Conservation (phyloP, 1,139 yeast genomes). For the Hyphopichia burtonii region DNA sequence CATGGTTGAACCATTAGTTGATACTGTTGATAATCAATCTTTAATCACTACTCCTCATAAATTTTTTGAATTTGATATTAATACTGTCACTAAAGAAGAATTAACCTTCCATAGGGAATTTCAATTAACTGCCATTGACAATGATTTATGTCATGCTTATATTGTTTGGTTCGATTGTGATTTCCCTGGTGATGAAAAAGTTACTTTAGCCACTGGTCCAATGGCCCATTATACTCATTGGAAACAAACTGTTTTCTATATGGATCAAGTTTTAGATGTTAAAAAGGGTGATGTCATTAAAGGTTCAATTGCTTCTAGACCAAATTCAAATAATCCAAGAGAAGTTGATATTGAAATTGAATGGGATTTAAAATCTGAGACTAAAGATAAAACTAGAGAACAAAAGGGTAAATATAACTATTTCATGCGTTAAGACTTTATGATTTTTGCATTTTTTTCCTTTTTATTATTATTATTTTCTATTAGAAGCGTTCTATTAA, state of each 20-base stretch:
- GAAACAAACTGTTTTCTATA: slow-evolving; percentile 96
- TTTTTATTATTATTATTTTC: background rate
- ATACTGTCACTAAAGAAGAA: slow-evolving; percentile 82
- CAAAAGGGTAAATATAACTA: slow-evolving; percentile 59
- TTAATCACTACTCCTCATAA: slow-evolving; percentile 70
- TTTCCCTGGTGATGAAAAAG: slow-evolving; percentile 65
- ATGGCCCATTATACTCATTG: slow-evolving; percentile 84
- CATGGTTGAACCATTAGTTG: slow-evolving; percentile 92
- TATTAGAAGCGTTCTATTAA: background rate
- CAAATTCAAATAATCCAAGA: slow-evolving; percentile 78
- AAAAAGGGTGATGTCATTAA: slow-evolving; percentile 73
- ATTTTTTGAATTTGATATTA: slow-evolving; percentile 81
- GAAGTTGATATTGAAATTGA: slow-evolving; percentile 70
- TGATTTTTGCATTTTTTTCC: background rate
- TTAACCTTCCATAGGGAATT: slow-evolving; percentile 72
- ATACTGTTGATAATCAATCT: slow-evolving; percentile 80
- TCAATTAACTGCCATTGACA: slow-evolving; percentile 68
- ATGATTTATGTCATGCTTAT: slow-evolving; percentile 83
- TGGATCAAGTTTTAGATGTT: slow-evolving; percentile 76
- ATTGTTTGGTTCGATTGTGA: slow-evolving; percentile 95
- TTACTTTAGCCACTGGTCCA: slow-evolving; percentile 77
- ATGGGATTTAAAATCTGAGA: slow-evolving; percentile 59
- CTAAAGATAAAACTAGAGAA: slow-evolving; percentile 52
- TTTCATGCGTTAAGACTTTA: slow-evolving; percentile 52
- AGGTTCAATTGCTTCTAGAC: slow-evolving; percentile 73